Evolutionary conservation across 208 protist species (phyloP).

Genomic region (Leishmania arabica): DNA sequence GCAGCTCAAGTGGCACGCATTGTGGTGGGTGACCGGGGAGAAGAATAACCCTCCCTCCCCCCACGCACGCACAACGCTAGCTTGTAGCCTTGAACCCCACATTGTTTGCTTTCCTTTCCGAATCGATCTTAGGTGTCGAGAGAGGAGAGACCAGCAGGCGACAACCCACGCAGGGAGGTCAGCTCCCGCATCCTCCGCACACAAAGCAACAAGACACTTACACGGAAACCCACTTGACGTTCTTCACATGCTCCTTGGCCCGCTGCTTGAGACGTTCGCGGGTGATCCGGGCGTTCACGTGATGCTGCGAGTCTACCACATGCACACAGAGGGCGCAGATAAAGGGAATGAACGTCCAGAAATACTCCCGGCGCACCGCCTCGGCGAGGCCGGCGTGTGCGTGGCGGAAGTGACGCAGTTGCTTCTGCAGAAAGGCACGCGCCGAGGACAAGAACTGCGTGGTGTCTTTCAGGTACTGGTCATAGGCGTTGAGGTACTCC

Average conservation of each 20-base stretch:
- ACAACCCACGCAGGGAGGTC: neutral
- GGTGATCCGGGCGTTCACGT: slow-evolving; percentile 39
- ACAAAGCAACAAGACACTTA: neutral
- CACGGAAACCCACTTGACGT: slow-evolving; percentile 31
- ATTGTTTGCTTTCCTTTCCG: neutral
- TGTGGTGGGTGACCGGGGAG: neutral
- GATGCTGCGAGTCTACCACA: slow-evolving; percentile 52
- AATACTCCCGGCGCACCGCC: slow-evolving; percentile 42
- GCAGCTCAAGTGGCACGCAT: neutral
- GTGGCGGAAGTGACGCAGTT: slow-evolving; percentile 10
- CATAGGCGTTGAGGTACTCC: slow-evolving; percentile 51
- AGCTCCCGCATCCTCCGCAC: neutral
- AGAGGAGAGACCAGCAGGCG: neutral
- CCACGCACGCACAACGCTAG: neutral
- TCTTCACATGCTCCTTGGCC: slow-evolving; percentile 41
- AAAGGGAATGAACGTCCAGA: slow-evolving; percentile 55
- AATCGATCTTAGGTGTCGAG: neutral
- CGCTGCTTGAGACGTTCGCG: slow-evolving; percentile 47
- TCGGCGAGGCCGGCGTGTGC: slow-evolving; percentile 20
- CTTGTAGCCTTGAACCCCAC: too few relatives aligned
- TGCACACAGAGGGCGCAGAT: slow-evolving; percentile 42
- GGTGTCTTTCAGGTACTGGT: slow-evolving; percentile 32
- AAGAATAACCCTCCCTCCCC: neutral
- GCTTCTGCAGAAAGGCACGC: slow-evolving; percentile 15
- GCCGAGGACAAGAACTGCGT: slow-evolving; percentile 14